A percentile compares a stretch with the other conserved stretches of the same genome.
Conservation (phyloP, 768 basidiomycete species). For the Mycena alexandri region DNA sequence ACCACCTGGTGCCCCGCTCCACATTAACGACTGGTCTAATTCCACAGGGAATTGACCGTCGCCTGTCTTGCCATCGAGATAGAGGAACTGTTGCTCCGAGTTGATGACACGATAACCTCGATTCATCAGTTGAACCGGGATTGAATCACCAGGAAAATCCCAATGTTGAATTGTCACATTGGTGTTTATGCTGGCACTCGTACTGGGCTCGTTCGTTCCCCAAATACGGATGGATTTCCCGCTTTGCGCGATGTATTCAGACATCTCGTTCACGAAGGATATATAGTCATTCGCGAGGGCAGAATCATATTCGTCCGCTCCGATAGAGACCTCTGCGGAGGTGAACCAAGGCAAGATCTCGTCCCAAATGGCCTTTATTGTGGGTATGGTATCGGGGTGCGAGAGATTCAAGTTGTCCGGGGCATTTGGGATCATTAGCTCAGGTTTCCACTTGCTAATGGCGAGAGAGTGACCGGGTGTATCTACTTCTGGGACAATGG, state of each 20-base stretch:
- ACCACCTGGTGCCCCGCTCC: constrained; percentile 46
- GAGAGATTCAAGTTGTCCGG: constrained; percentile 55
- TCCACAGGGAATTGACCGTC: constrained; percentile 49
- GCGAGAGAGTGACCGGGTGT: constrained; percentile 59
- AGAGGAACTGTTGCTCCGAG: constrained; percentile 51
- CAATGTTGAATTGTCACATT: constrained; percentile 61
- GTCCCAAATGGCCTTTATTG: constrained; percentile 57
- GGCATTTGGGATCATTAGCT: constrained; percentile 49
- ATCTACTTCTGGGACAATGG: constrained; percentile 59
- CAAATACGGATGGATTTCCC: constrained; percentile 57
- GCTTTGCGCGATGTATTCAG: constrained; percentile 48
- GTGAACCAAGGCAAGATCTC: constrained; percentile 56
- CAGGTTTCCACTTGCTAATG: constrained; percentile 60
- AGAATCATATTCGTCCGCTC: constrained; percentile 57
- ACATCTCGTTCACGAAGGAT: constrained; percentile 58
- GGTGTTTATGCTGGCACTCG: constrained; percentile 50
- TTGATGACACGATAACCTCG: constrained; percentile 54
- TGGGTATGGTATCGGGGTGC: constrained; percentile 57
- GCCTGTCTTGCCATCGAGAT: constrained; percentile 52
- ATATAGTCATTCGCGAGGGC: constrained; percentile 57
- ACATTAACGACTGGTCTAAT: constrained; percentile 47
- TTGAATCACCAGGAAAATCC: constrained; percentile 49
- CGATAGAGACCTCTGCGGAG: constrained; percentile 57
- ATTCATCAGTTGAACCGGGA: constrained; percentile 49
- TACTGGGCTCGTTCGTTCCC: constrained; percentile 57